Evolutionary conservation across 306 rosid genomes (phyloP).

Genomic region (Abrus pulchellus): DNA sequence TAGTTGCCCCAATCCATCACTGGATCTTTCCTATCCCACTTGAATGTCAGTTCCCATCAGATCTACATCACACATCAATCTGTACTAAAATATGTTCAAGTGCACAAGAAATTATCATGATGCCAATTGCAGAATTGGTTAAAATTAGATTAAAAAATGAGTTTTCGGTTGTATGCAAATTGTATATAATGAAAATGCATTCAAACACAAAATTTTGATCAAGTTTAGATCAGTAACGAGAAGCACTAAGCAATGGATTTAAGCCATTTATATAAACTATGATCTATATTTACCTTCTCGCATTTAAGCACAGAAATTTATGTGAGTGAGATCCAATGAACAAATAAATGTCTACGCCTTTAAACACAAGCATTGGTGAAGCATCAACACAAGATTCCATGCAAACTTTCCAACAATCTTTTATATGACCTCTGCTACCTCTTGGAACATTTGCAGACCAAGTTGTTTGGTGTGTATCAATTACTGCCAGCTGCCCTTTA

Average conservation of each 20-base stretch:
- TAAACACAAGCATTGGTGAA: slow-evolving; percentile 80
- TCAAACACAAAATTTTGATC: slow-evolving; percentile 24
- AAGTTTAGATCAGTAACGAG: slow-evolving; percentile 4
- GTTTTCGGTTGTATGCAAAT: neutral
- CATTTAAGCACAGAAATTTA: slow-evolving; percentile 83
- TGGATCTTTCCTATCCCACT: neutral
- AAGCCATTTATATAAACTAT: slow-evolving; percentile 38
- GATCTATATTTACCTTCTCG: slow-evolving; percentile 68
- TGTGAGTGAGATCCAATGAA: slow-evolving; percentile 92
- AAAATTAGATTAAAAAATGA: neutral
- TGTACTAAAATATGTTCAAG: slow-evolving; percentile 14
- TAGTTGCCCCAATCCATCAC: neutral
- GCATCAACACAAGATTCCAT: slow-evolving; percentile 96
- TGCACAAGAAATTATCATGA: slow-evolving; percentile 16
- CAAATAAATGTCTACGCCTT: slow-evolving; percentile 64
- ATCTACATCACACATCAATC: slow-evolving; percentile 33
- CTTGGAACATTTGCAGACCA: slow-evolving; percentile 56
- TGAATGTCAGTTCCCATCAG: neutral
- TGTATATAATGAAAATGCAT: slow-evolving; percentile 23
- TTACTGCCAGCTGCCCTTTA: slow-evolving; percentile 49
- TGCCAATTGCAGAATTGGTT: slow-evolving; percentile 7
- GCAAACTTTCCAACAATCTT: slow-evolving; percentile 76
- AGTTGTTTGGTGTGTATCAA: slow-evolving; percentile 48
- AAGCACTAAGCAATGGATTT: neutral
- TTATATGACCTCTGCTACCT: slow-evolving; percentile 58